Evolutionary conservation across 73 alveolate species (phyloP), one percentile per base, ranked within the genome.

Genomic region (Paraurostyla sp.): DNA sequence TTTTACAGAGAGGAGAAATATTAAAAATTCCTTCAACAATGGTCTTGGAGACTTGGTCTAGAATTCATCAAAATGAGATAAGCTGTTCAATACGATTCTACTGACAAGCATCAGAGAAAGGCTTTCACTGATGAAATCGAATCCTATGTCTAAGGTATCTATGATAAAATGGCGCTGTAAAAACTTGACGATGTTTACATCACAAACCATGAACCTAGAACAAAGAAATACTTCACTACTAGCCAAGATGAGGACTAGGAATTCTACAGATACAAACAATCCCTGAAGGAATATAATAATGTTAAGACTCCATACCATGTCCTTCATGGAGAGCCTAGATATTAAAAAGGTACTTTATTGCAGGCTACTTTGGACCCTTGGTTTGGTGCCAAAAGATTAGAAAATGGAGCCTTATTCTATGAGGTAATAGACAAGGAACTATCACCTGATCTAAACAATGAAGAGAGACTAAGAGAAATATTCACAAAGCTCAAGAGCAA

Each of bases 1-100:
- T 87, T 30, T 63, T 78, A 25, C 36, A 76, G 27, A n/a, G 65
- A 50, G 20, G 94, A 87, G 2, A 87, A 76, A 54, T 40, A 11
- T 1, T 18, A 68, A 27, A 83, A 69, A 48, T 43, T 69, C 65
- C 20, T 22, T 30, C 18, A 1, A 16, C 68, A 63, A 18, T 68
- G 86, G 92, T 20, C 43, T 35, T 1, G 40, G 43, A 83, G 87
- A 50, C 69, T 46, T 20, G 89, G 75, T 20, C 63, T 85, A 0
- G 83, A 75, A 54, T 1, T 1, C 0, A 46, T 85, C 56, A 30
- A 46, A 51, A 73, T 38, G 65, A 36, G 51, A 23, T 78, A 71
- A 62, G 81, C 81, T 73, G 62, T 38, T 7, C 6, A 13, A 16
- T 16, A 6, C 9, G 25, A 13, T 6, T 7, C 41, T 6, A 75